Conservation (phyloP, 768 basidiomycete species). For the Erythrobasidium yunnanense region DNA sequence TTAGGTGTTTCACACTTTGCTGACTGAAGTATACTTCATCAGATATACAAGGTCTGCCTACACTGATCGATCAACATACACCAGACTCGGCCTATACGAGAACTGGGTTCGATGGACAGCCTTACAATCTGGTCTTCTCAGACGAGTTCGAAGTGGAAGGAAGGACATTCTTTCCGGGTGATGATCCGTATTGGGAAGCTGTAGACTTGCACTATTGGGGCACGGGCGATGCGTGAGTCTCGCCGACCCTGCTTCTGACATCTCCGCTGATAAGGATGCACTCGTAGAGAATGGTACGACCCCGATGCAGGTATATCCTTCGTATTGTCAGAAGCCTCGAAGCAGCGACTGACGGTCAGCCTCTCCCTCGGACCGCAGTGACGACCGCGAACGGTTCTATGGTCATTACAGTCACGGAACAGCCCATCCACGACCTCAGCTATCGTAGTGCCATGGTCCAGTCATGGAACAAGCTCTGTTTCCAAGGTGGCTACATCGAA, state of each 20-base stretch:
- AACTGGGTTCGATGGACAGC: slow-evolving; percentile 20
- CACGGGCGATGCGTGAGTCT: slow-evolving; percentile 33
- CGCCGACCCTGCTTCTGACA: too few species aligned
- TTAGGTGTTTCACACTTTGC: too few species aligned
- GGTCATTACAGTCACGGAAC: slow-evolving; percentile 57
- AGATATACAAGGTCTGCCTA: slow-evolving; percentile 2
- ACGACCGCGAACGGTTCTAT: neutral
- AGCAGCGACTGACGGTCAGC: neutral
- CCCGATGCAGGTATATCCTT: slow-evolving; percentile 51
- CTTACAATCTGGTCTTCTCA: slow-evolving; percentile 70
- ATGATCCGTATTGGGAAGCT: slow-evolving; percentile 48
- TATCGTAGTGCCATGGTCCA: slow-evolving; percentile 65
- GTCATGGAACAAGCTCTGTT: slow-evolving; percentile 51
- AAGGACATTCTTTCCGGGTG: slow-evolving; percentile 56
- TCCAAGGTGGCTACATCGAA: slow-evolving; percentile 38
- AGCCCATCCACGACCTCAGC: slow-evolving; percentile 65
- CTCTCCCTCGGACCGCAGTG: neutral
- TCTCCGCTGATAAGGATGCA: neutral
- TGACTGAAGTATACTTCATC: too few species aligned
- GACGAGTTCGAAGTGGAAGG: slow-evolving; percentile 70
- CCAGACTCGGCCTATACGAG: slow-evolving; percentile 14
- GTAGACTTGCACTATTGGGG: slow-evolving; percentile 46
- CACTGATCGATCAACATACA: slow-evolving; percentile 22
- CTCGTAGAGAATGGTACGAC: slow-evolving; percentile 65
- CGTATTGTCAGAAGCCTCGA: neutral